A percentile compares a stretch with the other conserved stretches of the same genome.
phyloP scores from a whole-genome alignment of 2,329 filamentous ascomycete species.

The Cercospora zeae-maydis region DNA sequence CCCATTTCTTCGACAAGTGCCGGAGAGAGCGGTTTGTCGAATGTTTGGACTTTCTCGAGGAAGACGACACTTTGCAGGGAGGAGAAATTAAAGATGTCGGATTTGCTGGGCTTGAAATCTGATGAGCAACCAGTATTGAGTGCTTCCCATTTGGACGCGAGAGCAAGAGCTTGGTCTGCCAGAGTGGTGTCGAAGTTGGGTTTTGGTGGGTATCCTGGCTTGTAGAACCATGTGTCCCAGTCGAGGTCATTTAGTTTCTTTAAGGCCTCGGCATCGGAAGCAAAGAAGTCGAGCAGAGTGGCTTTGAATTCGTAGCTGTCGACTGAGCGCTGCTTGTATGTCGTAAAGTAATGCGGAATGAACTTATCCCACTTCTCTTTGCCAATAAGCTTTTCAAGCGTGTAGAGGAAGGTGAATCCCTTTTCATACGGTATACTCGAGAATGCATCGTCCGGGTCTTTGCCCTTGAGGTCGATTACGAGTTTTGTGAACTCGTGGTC shows the following conservation, averaged over 20 bases:
- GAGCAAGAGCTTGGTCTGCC: slow-evolving; percentile 76
- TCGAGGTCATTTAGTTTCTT: slow-evolving; percentile 70
- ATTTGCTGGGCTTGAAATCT: slow-evolving; percentile 57
- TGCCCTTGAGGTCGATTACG: slow-evolving; percentile 78
- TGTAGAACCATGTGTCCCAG: slow-evolving; percentile 87
- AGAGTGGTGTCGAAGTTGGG: slow-evolving; percentile 86
- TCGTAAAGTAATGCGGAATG: slow-evolving; percentile 90
- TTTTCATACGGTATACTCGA: slow-evolving; percentile 93
- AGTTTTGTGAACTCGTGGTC: slow-evolving; percentile 93
- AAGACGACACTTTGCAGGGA: slow-evolving; percentile 92
- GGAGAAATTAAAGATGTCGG: slow-evolving; percentile 70
- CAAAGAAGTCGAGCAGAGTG: slow-evolving; percentile 82
- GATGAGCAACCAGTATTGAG: slow-evolving; percentile 34
- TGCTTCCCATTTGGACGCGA: slow-evolving; percentile 77
- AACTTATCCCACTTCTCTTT: slow-evolving; percentile 89
- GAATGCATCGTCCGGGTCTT: slow-evolving; percentile 95
- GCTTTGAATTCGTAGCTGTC: slow-evolving; percentile 93
- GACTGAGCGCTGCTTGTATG: slow-evolving; percentile 78
- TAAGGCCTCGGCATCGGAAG: slow-evolving; percentile 57
- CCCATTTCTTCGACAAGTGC: slow-evolving; percentile 70
- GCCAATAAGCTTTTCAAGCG: slow-evolving; percentile 80
- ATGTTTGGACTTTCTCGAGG: slow-evolving; percentile 72
- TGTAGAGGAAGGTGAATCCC: slow-evolving; percentile 89
- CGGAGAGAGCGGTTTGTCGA: slow-evolving; percentile 59
- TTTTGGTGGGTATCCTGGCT: slow-evolving; percentile 83